Percentiles rank a stretch among this genome's conserved stretches.
phyloP scores from a whole-genome alignment of 139 green algal species.

The Diplosphaera chodatii region DNA sequence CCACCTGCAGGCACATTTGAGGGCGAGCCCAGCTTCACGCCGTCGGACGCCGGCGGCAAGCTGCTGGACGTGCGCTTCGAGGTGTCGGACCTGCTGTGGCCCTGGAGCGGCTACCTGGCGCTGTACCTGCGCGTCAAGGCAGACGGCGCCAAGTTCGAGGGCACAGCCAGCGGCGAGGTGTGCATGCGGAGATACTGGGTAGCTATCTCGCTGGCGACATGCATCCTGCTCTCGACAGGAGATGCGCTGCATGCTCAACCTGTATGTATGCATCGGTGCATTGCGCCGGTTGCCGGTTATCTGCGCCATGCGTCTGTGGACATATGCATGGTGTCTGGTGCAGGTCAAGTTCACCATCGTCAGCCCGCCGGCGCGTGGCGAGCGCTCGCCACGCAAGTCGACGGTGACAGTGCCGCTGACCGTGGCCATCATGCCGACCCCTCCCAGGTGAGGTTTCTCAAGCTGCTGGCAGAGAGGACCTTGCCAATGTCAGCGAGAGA shows the following conservation, averaged over 20 bases:
- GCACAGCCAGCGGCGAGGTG: constrained; percentile 17
- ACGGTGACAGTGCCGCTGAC: constrained; percentile 59
- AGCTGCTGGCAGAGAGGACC: background rate
- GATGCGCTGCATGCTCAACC: too few species aligned
- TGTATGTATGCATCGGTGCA: too few species aligned
- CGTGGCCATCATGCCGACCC: constrained; percentile 58
- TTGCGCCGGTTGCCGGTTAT: too few species aligned
- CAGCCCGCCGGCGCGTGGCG: constrained; percentile 51
- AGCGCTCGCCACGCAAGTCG: constrained; percentile 18
- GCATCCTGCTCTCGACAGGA: too few species aligned
- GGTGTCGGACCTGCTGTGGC: constrained; percentile 78
- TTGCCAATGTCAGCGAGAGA: too few species aligned
- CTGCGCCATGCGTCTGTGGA: too few species aligned
- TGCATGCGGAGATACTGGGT: too few species aligned
- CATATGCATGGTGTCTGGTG: too few species aligned
- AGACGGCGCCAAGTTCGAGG: constrained; percentile 29
- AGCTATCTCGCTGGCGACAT: too few species aligned
- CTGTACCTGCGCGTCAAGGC: constrained; percentile 76
- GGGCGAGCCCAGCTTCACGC: constrained; percentile 44
- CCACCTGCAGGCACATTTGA: constrained; percentile 46
- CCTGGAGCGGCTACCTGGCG: constrained; percentile 90
- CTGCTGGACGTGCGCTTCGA: constrained; percentile 84
- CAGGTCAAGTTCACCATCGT: constrained; percentile 64
- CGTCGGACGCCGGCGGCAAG: constrained; percentile 48
- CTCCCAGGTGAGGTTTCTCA: constrained; percentile 35